Evolutionary conservation across 495 filamentous ascomycete genomes (phyloP), one percentile per base, ranked within the genome.

Genomic region (Sabuloglossum arenarium): DNA sequence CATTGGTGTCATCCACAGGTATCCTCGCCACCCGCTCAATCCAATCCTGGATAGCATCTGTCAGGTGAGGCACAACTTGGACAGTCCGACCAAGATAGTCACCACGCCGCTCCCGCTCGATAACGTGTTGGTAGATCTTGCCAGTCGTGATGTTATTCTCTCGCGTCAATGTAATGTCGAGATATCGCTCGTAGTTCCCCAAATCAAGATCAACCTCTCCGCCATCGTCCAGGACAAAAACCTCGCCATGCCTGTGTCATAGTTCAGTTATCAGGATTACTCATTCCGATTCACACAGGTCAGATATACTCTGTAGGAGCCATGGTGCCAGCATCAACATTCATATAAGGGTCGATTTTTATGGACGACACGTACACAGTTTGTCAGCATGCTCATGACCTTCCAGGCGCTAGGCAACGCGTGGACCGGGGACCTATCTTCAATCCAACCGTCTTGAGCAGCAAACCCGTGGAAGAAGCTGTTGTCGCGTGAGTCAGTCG

Each of bases 81-180:
- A 95, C 90, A 0, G 91, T 98, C 62, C 81, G 80, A 56, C 91
- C 91, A 8, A 96, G 78, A 61, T 97, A 98, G 64, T 86, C 79
- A 27, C 90, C 90, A 28, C 71, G 70, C 51, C 88, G 76, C 70
- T 95, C 83, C 58, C 73, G 74, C 64, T 84, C 73, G 58, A 94
- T 90, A 23, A 96, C 91, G 59, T 82, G 76, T 64, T 86, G 73
- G 69, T 94, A 96, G 59, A 96, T 84, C 73, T 96, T 97, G 59
- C 91, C 91, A 10, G 89, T 94, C 24, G 89, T 96, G 68, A 96
- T 91, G 65, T 94, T 94, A 70, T 86, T 84, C 57, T 91, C 85
- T 21, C 79, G 71, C 6, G 75, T 82, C 27, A 94, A 75, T 10
- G 80, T 82, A 56, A 85, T 74, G 59, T 79, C 75, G 47, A 86